phyloP scores from a whole-genome alignment of 805 yeast species.

The Tetrapisispora fleetii region DNA sequence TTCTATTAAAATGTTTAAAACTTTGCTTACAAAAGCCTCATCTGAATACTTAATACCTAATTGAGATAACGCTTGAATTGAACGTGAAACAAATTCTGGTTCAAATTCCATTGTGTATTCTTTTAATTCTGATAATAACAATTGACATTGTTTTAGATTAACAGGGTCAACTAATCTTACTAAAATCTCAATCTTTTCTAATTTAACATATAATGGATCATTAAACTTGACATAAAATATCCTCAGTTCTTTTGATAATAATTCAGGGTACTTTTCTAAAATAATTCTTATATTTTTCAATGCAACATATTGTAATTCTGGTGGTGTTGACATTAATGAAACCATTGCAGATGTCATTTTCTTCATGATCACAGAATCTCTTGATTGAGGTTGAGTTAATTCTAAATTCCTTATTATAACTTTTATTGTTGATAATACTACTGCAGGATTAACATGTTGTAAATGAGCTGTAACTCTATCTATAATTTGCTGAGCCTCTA shows the following conservation, averaged over 20 bases:
- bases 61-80: slow-evolving; percentile 61
- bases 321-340: slow-evolving; percentile 76
- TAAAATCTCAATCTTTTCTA: slow-evolving; percentile 68
- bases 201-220: slow-evolving; percentile 69
- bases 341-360: slow-evolving; percentile 80
- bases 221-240: slow-evolving; percentile 85
- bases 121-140: slow-evolving; percentile 58
- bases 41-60: slow-evolving; percentile 51
- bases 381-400: slow-evolving; percentile 28
- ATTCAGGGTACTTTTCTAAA: slow-evolving; percentile 75
- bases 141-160: slow-evolving; percentile 38
- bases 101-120: slow-evolving; percentile 85
- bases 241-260: slow-evolving; percentile 68
- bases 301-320: slow-evolving; percentile 92
- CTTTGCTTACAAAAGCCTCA: slow-evolving; percentile 39
- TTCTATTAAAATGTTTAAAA: slow-evolving; percentile 51
- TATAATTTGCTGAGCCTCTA: slow-evolving; percentile 74
- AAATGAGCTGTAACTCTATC: slow-evolving; percentile 90
- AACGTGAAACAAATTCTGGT: slow-evolving; percentile 56
- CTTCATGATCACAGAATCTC: slow-evolving; percentile 35
- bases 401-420: slow-evolving; percentile 65
- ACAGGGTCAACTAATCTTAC: slow-evolving; percentile 53
- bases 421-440: slow-evolving; percentile 76
- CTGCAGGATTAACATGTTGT: slow-evolving; percentile 95
- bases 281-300: slow-evolving; percentile 83